Percentiles rank a stretch among this genome's conserved stretches.
phyloP scores from a whole-genome alignment of 1,284 basidiomycete species.

The Cryptococcus depauperatus region DNA sequence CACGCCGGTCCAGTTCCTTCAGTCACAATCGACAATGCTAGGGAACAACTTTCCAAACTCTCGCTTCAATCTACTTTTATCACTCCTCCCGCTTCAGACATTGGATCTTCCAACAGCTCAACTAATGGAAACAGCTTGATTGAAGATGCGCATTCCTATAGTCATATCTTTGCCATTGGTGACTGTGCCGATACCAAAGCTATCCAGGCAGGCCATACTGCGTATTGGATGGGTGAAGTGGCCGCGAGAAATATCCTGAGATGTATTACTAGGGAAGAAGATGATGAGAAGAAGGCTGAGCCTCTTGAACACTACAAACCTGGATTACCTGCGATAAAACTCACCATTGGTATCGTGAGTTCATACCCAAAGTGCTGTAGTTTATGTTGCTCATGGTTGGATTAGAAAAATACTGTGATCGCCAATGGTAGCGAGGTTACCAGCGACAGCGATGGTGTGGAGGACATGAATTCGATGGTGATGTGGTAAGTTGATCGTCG shows the following conservation, averaged over 20 bases:
- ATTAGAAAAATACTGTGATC: slow-evolving; percentile 48
- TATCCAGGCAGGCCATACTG: slow-evolving; percentile 59
- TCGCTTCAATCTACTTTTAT: slow-evolving; percentile 8
- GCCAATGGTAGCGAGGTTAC: slow-evolving; percentile 50
- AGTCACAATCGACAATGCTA: slow-evolving; percentile 7
- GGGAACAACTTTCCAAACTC: slow-evolving; percentile 17
- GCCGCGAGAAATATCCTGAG: slow-evolving; percentile 44
- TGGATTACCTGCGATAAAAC: slow-evolving; percentile 58
- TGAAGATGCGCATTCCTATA: slow-evolving; percentile 14
- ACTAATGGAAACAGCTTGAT: slow-evolving; percentile 1
- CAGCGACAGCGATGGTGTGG: slow-evolving; percentile 47
- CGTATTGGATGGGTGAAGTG: slow-evolving; percentile 53
- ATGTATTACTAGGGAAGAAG: slow-evolving; percentile 29
- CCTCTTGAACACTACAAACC: slow-evolving; percentile 54
- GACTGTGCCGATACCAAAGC: slow-evolving; percentile 46
- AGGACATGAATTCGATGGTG: slow-evolving; percentile 48
- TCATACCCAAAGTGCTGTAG: neutral
- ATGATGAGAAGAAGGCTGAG: slow-evolving; percentile 16
- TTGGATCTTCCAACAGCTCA: neutral
- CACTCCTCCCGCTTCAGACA: slow-evolving; percentile 15
- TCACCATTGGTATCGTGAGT: slow-evolving; percentile 55
- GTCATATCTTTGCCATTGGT: slow-evolving; percentile 46
- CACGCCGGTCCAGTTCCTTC: slow-evolving; percentile 14
- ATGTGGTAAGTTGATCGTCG: slow-evolving; percentile 45
- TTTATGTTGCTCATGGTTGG: neutral